phyloP scores from a whole-genome alignment of 2,329 filamentous ascomycete species.

The Fusarium domesticum region DNA sequence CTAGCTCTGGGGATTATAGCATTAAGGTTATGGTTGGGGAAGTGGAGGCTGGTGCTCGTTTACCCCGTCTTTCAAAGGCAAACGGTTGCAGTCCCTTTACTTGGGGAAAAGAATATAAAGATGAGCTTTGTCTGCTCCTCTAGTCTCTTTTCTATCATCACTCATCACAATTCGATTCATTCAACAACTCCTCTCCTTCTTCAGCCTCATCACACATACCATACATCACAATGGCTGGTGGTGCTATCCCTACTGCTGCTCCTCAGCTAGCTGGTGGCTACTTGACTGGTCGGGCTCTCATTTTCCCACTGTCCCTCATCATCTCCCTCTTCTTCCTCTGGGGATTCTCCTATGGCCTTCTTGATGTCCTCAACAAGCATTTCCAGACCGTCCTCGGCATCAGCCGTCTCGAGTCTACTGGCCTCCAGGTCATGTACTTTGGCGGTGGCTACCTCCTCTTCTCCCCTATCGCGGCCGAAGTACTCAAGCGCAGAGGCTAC shows the following conservation, averaged over 20 bases:
- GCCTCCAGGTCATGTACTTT: conserved; percentile 52
- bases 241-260: conserved; percentile 21
- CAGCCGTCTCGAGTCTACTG: conserved; percentile 42
- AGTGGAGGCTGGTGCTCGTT: neutral
- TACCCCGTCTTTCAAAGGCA: neutral
- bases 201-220: neutral
- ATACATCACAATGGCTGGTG: conserved; percentile 21
- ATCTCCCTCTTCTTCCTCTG: conserved; percentile 48
- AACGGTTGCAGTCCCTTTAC: neutral
- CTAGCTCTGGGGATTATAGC: too few species aligned
- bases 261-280: conserved; percentile 25
- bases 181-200: neutral
- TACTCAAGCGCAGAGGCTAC: conserved; percentile 64
- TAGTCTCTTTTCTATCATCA: neutral
- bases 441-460: conserved; percentile 47
- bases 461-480: conserved; percentile 52
- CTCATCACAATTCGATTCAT: neutral
- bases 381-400: conserved; percentile 47
- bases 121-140: neutral
- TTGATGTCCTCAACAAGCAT: conserved; percentile 49
- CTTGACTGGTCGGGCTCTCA: conserved; percentile 28
- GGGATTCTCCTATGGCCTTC: conserved; percentile 46
- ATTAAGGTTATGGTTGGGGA: neutral
- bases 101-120: conserved; percentile 4
- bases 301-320: conserved; percentile 61